Conservation (phyloP, 1,284 basidiomycete genomes). For the Sanghuangporus baumii region DNA sequence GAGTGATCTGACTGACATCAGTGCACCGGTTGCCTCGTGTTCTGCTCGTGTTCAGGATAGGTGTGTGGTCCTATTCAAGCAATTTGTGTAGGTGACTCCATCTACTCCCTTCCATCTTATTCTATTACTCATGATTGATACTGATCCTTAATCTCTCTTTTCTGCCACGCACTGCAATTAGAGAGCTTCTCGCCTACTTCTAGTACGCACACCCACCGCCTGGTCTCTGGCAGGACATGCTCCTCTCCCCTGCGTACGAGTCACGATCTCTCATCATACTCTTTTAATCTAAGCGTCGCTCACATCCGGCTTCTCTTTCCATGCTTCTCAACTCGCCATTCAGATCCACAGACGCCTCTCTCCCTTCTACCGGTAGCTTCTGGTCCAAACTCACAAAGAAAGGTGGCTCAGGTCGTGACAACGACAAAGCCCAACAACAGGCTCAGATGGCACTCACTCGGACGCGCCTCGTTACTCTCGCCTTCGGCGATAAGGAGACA, state of each 20-base stretch:
- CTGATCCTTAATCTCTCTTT: constrained; percentile 14
- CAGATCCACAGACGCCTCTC: constrained; percentile 59
- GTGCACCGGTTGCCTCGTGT: constrained; percentile 16
- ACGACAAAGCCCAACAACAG: constrained; percentile 38
- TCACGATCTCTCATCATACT: constrained; percentile 21
- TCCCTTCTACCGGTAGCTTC: constrained; percentile 42
- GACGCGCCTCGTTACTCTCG: constrained; percentile 71
- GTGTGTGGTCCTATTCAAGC: constrained; percentile 18
- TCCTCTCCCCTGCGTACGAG: constrained; percentile 73
- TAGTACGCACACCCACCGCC: background rate
- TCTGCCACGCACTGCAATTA: constrained; percentile 16
- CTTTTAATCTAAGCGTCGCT: constrained; percentile 14
- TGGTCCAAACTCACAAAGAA: constrained; percentile 37
- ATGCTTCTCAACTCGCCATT: constrained; percentile 28
- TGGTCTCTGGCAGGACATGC: constrained; percentile 40
- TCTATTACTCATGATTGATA: constrained; percentile 18
- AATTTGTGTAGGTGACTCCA: background rate
- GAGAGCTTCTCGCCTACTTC: constrained; percentile 20
- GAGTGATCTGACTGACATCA: background rate
- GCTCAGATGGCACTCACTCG: constrained; percentile 56
- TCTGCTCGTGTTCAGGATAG: constrained; percentile 14
- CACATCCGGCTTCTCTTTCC: constrained; percentile 22
- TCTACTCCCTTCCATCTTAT: background rate
- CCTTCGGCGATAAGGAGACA: constrained; percentile 80
- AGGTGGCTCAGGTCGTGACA: constrained; percentile 33